These are phyloP conservation scores for Crucihimalaya himalaica DNA, from an alignment of 345 rosid species.

Conservation along the genomic window DNA sequence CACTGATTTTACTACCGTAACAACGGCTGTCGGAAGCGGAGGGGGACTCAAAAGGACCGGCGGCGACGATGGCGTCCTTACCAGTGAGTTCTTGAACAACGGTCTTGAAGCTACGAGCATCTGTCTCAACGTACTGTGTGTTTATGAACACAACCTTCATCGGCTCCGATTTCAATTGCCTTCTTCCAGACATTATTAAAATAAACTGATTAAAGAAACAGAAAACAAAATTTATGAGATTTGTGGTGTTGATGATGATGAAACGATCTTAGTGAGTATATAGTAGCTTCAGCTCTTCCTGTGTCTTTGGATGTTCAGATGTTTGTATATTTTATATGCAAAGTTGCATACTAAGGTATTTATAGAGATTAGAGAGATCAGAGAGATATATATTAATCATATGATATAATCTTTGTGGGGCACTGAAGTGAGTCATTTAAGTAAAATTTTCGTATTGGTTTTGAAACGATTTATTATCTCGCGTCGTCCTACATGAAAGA, in stretches of 20 bases:
- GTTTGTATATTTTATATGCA: constrained; percentile 9
- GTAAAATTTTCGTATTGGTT: background rate
- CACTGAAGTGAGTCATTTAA: constrained; percentile 6
- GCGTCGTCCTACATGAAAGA: constrained; percentile 23
- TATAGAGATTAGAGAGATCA: constrained; percentile 21
- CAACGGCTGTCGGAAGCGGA: background rate
- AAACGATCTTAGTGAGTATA: constrained; percentile 18
- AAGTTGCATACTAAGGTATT: background rate
- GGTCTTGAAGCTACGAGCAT: constrained; percentile 53
- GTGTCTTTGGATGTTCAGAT: background rate
- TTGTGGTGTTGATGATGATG: background rate
- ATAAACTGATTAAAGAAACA: background rate
- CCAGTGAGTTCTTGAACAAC: constrained; percentile 65
- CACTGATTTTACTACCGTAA: constrained; percentile 4
- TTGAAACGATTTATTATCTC: background rate
- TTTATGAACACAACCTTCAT: constrained; percentile 53
- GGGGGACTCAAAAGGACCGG: constrained; percentile 29
- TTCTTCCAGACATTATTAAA: constrained; percentile 37
- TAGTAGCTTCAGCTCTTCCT: constrained; percentile 3
- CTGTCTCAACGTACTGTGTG: constrained; percentile 53
- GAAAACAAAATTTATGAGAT: background rate
- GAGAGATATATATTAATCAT: background rate
- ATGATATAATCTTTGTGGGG: constrained; percentile 16
- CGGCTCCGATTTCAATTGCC: constrained; percentile 29
- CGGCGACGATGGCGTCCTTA: constrained; percentile 46